phyloP scores from a whole-genome alignment of 106 monocot genomes.

The Allium fistulosum region DNA sequence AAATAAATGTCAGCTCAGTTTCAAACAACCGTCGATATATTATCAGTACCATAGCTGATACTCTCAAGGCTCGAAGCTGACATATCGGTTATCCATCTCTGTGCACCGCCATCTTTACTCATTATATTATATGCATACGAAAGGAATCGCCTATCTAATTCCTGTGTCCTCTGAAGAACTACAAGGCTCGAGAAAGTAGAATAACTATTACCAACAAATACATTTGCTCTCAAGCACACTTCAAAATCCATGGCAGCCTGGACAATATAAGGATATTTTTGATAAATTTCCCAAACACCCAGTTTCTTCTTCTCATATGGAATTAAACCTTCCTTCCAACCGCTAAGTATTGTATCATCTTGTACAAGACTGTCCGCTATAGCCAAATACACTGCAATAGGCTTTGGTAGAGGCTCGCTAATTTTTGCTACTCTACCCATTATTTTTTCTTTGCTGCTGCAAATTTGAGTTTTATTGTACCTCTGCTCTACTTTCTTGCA shows the following conservation, averaged over 20 bases:
- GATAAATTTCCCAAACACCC: constrained; percentile 65
- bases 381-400: constrained; percentile 71
- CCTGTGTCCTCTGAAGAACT: constrained; percentile 66
- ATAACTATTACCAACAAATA: constrained; percentile 91
- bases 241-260: constrained; percentile 92
- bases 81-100: constrained; percentile 85
- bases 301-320: constrained; percentile 79
- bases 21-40: constrained; percentile 23
- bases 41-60: constrained; percentile 85
- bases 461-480: constrained; percentile 56
- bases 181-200: constrained; percentile 92
- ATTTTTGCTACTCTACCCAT: constrained; percentile 48
- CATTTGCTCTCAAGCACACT: constrained; percentile 66
- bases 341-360: constrained; percentile 52
- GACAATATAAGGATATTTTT: constrained; percentile 71
- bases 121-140: constrained; percentile 86
- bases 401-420: constrained; percentile 16
- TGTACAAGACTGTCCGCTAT: constrained; percentile 87
- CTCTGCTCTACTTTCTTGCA: constrained; percentile 87
- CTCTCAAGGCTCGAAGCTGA: constrained; percentile 45
- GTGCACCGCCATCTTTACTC: constrained; percentile 44
- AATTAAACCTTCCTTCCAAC: constrained; percentile 73
- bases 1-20: too few relatives aligned
- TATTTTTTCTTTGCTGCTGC: constrained; percentile 86
- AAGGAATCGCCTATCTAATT: constrained; percentile 20